These are phyloP conservation scores for Diplodia seriata DNA, from an alignment of 2,329 filamentous ascomycete species.

Conservation along the genomic window DNA sequence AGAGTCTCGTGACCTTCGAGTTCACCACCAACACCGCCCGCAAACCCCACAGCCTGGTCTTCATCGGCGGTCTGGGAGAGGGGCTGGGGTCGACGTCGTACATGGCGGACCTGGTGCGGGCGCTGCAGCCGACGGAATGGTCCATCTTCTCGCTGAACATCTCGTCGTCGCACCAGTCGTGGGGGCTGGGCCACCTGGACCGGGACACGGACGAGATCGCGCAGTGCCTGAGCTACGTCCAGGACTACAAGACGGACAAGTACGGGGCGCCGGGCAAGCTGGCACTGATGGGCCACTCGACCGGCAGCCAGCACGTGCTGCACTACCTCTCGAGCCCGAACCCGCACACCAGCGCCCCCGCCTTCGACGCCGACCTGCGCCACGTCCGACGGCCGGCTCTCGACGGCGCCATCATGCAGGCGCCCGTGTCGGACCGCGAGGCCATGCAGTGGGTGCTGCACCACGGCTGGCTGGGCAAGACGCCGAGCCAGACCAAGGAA, in stretches of 20 bases:
- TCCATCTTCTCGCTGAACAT: slow-evolving; percentile 37
- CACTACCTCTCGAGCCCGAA: slow-evolving; percentile 38
- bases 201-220: slow-evolving; percentile 49
- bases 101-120: slow-evolving; percentile 36
- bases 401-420: slow-evolving; percentile 40
- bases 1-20: slow-evolving; percentile 50
- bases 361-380: slow-evolving; percentile 35
- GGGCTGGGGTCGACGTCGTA: slow-evolving; percentile 40
- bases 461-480: slow-evolving; percentile 35
- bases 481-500: slow-evolving; percentile 33
- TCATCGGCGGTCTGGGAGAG: slow-evolving; percentile 40
- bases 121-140: slow-evolving; percentile 36
- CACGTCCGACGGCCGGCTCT: slow-evolving; percentile 35
- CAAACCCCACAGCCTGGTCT: slow-evolving; percentile 40
- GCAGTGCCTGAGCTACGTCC: slow-evolving; percentile 38
- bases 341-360: slow-evolving; percentile 33
- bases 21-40: slow-evolving; percentile 42
- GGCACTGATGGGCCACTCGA: slow-evolving; percentile 38
- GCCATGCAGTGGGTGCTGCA: slow-evolving; percentile 35
- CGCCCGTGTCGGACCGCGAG: slow-evolving; percentile 38
- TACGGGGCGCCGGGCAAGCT: slow-evolving; percentile 35
- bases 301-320: slow-evolving; percentile 37
- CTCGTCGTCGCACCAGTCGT: slow-evolving; percentile 42
- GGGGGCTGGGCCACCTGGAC: slow-evolving; percentile 49
- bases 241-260: slow-evolving; percentile 42